phyloP scores from a whole-genome alignment of 192 early-diverging fungal species.

The Mortierella alpina region DNA sequence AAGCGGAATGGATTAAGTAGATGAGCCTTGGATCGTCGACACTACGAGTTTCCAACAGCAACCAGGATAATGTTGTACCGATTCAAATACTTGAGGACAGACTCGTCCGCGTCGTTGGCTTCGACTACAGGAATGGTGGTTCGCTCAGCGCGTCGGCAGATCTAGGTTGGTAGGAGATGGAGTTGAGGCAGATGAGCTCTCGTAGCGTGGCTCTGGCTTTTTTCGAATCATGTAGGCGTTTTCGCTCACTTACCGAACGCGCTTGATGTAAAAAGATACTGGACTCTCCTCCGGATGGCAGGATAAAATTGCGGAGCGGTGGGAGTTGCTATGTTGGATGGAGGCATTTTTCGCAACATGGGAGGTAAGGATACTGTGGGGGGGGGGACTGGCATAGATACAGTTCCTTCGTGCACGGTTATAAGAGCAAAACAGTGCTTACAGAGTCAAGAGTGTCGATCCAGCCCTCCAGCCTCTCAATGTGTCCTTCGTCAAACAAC shows the following conservation, averaged over 20 bases:
- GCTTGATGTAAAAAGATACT: conserved; percentile 86
- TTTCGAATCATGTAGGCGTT: not conserved
- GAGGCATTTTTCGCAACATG: too few species aligned
- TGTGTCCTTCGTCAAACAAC: conserved; percentile 79
- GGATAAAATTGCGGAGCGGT: conserved; percentile 56
- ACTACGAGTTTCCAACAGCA: not conserved
- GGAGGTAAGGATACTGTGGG: too few species aligned
- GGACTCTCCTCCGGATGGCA: conserved; percentile 85
- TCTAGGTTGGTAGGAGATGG: conserved; percentile 7
- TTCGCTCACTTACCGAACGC: conserved; percentile 65
- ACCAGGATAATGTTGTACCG: conserved; percentile 34
- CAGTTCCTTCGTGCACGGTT: not conserved
- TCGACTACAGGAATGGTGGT: conserved; percentile 77
- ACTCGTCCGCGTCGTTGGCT: conserved; percentile 64
- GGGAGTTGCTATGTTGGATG: conserved; percentile 41
- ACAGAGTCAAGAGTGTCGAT: conserved; percentile 80
- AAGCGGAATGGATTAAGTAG: not conserved
- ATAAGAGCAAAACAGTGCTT: conserved; percentile 69
- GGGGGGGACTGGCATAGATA: not conserved
- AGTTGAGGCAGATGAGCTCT: not conserved
- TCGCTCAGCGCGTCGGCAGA: conserved; percentile 89
- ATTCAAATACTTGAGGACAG: conserved; percentile 78
- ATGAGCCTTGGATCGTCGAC: not conserved
- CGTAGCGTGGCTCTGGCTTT: not conserved
- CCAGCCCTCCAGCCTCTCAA: conserved; percentile 79